Evolutionary conservation across 192 early-diverging fungal species (phyloP).

Genomic region (Lobosporangium transversale): DNA sequence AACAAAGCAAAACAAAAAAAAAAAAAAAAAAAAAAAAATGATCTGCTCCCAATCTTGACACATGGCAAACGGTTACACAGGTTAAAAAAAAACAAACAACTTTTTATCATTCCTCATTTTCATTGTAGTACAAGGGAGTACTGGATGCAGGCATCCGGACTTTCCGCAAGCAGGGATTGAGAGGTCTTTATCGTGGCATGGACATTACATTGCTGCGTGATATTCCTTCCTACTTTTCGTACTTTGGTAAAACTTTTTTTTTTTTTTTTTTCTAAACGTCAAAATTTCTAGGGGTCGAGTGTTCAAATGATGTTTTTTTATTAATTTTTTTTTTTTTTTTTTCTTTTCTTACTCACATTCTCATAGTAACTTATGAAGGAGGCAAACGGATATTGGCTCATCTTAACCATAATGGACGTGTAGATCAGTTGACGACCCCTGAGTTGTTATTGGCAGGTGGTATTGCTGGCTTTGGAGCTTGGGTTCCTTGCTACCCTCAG

Average conservation of each 20-base stretch:
- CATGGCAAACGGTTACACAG: no score
- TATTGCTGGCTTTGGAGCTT: slow-evolving; percentile 94
- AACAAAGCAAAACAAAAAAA: no score
- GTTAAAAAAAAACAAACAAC: no score
- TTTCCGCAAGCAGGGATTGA: slow-evolving; percentile 77
- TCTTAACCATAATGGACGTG: slow-evolving; percentile 63
- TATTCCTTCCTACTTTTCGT: slow-evolving; percentile 90
- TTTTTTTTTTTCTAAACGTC: no score
- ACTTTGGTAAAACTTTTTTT: slow-evolving; percentile 74
- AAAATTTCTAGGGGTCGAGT: background rate
- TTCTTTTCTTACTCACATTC: background rate
- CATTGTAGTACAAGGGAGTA: slow-evolving; percentile 86
- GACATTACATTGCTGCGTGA: slow-evolving; percentile 92
- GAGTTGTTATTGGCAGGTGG: slow-evolving; percentile 94
- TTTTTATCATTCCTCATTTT: no score
- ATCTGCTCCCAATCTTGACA: no score
- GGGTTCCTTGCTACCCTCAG: slow-evolving; percentile 81
- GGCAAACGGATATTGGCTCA: slow-evolving; percentile 73
- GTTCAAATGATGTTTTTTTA: background rate
- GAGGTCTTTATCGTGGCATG: slow-evolving; percentile 89
- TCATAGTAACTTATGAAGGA: slow-evolving; percentile 82
- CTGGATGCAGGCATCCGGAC: slow-evolving; percentile 86
- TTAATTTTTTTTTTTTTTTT: background rate
- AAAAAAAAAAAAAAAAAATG: no score
- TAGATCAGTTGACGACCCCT: slow-evolving; percentile 71